A percentile compares a stretch with the other conserved stretches of the same genome.
phyloP scores from a whole-genome alignment of 108 stramenopile species.

The Skeletonema menzelii region DNA sequence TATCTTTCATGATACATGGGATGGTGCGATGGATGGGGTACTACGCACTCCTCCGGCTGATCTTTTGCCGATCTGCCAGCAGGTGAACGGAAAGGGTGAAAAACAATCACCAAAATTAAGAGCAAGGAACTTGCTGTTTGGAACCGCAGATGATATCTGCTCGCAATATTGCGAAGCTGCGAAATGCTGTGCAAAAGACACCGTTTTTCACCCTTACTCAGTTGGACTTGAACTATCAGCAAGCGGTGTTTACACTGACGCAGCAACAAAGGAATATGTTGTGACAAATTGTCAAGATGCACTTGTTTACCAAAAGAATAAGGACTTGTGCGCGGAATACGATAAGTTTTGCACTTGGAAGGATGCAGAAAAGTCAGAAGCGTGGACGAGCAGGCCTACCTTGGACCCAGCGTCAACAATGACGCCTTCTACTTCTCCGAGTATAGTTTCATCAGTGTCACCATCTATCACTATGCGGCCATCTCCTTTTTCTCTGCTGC shows the following conservation, averaged over 20 bases:
- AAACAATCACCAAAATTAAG: not conserved
- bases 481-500: not conserved
- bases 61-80: conserved; percentile 5
- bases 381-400: conserved; percentile 1
- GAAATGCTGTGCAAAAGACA: conserved; percentile 19
- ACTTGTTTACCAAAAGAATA: not conserved
- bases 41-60: not conserved
- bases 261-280: conserved; percentile 13
- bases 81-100: not conserved
- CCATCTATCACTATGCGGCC: not conserved
- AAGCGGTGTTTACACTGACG: conserved; percentile 10
- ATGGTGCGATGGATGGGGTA: conserved; percentile 23
- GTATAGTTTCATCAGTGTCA: not conserved
- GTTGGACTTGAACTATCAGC: conserved; percentile 10
- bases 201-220: conserved; percentile 5
- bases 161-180: conserved; percentile 12
- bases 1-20: conserved; percentile 28
- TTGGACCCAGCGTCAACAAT: not conserved
- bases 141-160: not conserved
- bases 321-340: conserved; percentile 12
- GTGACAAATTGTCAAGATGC: conserved; percentile 17
- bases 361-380: not conserved
- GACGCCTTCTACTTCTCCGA: not conserved
- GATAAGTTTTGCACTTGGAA: conserved; percentile 2
- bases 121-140: not conserved